A percentile compares a stretch with the other conserved stretches of the same genome.
phyloP scores from a whole-genome alignment of 305 asterid species.

The Solanum chacoense region DNA sequence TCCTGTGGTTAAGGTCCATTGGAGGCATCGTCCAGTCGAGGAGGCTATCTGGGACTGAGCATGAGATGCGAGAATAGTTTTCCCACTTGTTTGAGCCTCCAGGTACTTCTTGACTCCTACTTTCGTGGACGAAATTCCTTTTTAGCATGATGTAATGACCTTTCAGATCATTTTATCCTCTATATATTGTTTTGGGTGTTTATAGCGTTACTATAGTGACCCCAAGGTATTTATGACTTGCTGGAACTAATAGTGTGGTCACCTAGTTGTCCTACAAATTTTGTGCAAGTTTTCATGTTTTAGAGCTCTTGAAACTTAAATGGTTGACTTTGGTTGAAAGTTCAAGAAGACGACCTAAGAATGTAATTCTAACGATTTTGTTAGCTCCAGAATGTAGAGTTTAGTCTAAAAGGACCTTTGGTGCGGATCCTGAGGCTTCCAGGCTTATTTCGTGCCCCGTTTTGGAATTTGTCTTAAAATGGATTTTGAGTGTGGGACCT shows the following conservation, averaged over 20 bases:
- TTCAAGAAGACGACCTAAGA: neutral
- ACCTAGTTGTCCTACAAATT: neutral
- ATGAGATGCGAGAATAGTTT: neutral
- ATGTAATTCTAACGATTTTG: neutral
- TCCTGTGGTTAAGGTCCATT: neutral
- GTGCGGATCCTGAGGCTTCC: neutral
- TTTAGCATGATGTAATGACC: neutral
- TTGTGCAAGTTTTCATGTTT: neutral
- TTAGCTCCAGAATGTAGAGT: neutral
- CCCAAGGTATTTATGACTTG: neutral
- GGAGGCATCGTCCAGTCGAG: neutral
- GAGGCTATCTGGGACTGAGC: neutral
- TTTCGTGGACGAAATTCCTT: neutral
- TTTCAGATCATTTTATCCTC: neutral
- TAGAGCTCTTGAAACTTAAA: neutral
- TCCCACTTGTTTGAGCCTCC: neutral
- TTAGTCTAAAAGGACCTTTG: neutral
- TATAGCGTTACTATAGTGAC: neutral
- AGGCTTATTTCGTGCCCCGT: neutral
- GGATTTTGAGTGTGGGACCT: neutral
- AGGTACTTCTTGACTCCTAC: neutral
- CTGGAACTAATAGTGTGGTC: neutral
- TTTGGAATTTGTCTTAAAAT: neutral
- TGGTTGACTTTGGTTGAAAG: neutral
- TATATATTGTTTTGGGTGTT: no score